These are phyloP conservation scores for Pseudogymnoascus sp. DNA, from an alignment of 2,329 filamentous ascomycete genomes.

Conservation along the genomic window DNA sequence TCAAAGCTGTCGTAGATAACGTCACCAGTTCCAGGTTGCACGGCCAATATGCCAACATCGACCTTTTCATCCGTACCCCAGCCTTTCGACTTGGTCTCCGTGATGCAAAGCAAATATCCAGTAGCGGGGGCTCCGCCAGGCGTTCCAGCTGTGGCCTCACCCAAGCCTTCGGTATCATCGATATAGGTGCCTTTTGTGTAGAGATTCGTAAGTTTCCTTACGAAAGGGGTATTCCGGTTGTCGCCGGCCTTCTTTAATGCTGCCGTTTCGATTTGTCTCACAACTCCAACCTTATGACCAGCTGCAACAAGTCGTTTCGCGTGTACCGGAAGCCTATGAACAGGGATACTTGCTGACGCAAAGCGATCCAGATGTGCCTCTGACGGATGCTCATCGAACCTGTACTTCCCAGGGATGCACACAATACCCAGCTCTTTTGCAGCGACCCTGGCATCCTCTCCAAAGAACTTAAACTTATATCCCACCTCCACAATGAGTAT, in stretches of 20 bases:
- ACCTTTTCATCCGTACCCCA: slow-evolving; percentile 89
- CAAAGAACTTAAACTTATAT: slow-evolving; percentile 97
- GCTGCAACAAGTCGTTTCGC: slow-evolving; percentile 87
- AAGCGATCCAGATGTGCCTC: slow-evolving; percentile 90
- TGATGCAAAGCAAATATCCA: slow-evolving; percentile 90
- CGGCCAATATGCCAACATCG: slow-evolving; percentile 82
- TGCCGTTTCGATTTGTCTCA: slow-evolving; percentile 89
- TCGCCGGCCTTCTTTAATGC: slow-evolving; percentile 92
- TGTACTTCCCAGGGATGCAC: slow-evolving; percentile 90
- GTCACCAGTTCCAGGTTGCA: slow-evolving; percentile 92
- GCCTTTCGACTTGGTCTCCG: slow-evolving; percentile 72
- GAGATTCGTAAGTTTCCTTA: slow-evolving; percentile 86
- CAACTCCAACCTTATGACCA: slow-evolving; percentile 92
- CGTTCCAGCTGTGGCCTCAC: slow-evolving; percentile 44
- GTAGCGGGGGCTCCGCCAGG: slow-evolving; percentile 55
- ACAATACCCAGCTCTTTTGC: slow-evolving; percentile 90
- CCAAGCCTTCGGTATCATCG: slow-evolving; percentile 80
- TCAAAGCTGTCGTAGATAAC: slow-evolving; percentile 95
- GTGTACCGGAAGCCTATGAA: slow-evolving; percentile 85
- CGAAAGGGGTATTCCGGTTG: slow-evolving; percentile 87
- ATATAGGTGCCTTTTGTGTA: slow-evolving; percentile 99
- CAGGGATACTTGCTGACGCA: slow-evolving; percentile 90
- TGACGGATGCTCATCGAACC: slow-evolving; percentile 89
- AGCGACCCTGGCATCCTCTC: slow-evolving; percentile 83
- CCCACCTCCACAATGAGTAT: slow-evolving; percentile 89